Base-by-base conservation (phyloP, 768 basidiomycete genomes). In the Krasilnikovozyma curviuscula region DNA sequence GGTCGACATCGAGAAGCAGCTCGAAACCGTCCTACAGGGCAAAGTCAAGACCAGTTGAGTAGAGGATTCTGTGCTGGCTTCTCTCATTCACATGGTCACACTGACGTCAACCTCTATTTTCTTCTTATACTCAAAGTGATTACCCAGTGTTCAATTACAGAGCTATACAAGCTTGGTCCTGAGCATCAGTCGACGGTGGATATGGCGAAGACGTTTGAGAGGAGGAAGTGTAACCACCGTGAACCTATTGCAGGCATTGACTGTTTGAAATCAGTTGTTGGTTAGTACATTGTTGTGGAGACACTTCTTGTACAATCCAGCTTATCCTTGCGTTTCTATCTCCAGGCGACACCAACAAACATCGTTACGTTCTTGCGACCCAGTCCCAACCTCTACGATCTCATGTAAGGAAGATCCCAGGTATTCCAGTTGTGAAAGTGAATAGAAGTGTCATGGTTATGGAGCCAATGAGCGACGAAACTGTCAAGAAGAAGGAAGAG, bases 61-160 rank as follows among this genome's bases (percentile, higher is more conserved):
- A n/a, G n/a, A 7, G 13, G 12, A 29, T 1, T 21, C 23, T 14
- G 13, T 53, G 40, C 38, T 46, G 61, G 66, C 59, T 68, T 71
- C 61, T 65, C 67, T 67, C 69, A 70, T 67, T 66, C 64, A 63
- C 64, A 64, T 49, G 23, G n/a, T n/a, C 30, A 5, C 8, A 5
- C 21, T 27, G 5, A 12, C 7, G 10, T 40, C 23, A 40, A 12
- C 3, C 12, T 31, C 33, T n/a, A 30, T 23, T 9, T 24, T 8
- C 1, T 27, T 24, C 12, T 39, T 28, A 18, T n/a, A 10, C 21
- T 12, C 39, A 2, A 49, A 95, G 93, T 98, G 91, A 95, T 98
- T 63, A 95, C 93, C 0, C 91, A 97, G 62, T 98, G 93, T 64
- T 91, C 80, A 61, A 86, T 98, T 34, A 78, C 88, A 55, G 83